phyloP scores from a whole-genome alignment of 176 grass and related monocot species.

The Alopecurus myosuroides region DNA sequence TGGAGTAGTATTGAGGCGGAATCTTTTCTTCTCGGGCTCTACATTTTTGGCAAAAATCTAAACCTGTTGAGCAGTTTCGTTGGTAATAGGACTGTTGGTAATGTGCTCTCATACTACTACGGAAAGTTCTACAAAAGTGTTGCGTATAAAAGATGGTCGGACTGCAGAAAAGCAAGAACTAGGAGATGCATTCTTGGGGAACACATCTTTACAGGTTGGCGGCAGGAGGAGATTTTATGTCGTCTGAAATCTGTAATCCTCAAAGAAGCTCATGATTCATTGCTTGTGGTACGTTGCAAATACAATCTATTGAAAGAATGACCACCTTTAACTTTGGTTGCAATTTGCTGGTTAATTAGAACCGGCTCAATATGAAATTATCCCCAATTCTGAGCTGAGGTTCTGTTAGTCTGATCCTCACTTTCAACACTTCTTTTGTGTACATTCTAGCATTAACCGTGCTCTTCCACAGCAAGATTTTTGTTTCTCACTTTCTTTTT shows the following conservation, averaged over 20 bases:
- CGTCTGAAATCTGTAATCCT: slow-evolving; percentile 53
- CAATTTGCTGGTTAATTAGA: slow-evolving; percentile 9
- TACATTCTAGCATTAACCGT: background rate
- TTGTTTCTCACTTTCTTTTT: background rate
- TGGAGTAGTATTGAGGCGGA: slow-evolving; percentile 61
- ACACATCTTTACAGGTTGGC: slow-evolving; percentile 78
- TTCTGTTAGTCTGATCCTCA: background rate
- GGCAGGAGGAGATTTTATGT: slow-evolving; percentile 67
- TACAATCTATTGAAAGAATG: background rate
- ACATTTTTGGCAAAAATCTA: slow-evolving; percentile 87
- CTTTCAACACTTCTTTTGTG: background rate
- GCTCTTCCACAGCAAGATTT: background rate
- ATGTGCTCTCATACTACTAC: slow-evolving; percentile 73
- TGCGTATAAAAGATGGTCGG: slow-evolving; percentile 43
- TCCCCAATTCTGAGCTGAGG: slow-evolving; percentile 1
- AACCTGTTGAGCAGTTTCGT: slow-evolving; percentile 48
- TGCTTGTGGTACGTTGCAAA: slow-evolving; percentile 58
- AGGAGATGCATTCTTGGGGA: slow-evolving; percentile 76
- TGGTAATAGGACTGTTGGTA: slow-evolving; percentile 51
- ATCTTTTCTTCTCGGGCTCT: slow-evolving; percentile 78
- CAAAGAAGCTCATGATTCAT: slow-evolving; percentile 53
- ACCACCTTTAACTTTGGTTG: background rate
- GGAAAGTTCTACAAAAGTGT: slow-evolving; percentile 58
- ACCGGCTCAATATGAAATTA: slow-evolving; percentile 8
- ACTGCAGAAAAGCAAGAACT: slow-evolving; percentile 56